Conservation (phyloP, 257 asterid genomes). For the Fraxinus excelsior region DNA sequence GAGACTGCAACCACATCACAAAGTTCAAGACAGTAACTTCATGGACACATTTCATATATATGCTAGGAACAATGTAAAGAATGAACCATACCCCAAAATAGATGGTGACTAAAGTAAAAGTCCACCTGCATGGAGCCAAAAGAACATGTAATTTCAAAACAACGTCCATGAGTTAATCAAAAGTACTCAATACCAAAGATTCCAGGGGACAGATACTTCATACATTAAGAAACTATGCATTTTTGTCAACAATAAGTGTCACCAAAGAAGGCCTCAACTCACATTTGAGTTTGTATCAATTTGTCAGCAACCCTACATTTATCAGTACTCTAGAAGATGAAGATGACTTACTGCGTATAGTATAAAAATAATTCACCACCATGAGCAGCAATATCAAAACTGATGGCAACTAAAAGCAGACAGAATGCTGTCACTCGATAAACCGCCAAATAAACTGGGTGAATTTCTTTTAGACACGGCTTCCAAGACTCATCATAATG, state of each 20-base stretch:
- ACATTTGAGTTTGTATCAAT: background rate
- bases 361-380: constrained; percentile 67
- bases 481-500: constrained; percentile 62
- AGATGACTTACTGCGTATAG: constrained; percentile 88
- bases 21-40: constrained; percentile 2
- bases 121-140: constrained; percentile 70
- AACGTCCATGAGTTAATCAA: constrained; percentile 13
- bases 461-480: constrained; percentile 68
- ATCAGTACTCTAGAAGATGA: constrained; percentile 5
- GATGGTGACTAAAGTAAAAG: constrained; percentile 75
- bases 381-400: constrained; percentile 61
- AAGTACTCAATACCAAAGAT: background rate
- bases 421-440: constrained; percentile 66
- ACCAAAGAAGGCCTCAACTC: background rate
- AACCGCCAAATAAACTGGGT: constrained; percentile 53
- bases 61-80: constrained; percentile 23
- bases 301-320: constrained; percentile 10
- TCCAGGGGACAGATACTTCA: constrained; percentile 6
- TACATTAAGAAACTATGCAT: background rate
- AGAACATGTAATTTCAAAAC: constrained; percentile 9
- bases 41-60: constrained; percentile 15
- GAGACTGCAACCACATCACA: constrained; percentile 14
- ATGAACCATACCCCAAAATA: constrained; percentile 78
- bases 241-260: background rate
- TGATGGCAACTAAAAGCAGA: constrained; percentile 57